These are phyloP conservation scores for Eucalyptus polybractea DNA, from an alignment of 345 rosid genomes.

Conservation along the genomic window DNA sequence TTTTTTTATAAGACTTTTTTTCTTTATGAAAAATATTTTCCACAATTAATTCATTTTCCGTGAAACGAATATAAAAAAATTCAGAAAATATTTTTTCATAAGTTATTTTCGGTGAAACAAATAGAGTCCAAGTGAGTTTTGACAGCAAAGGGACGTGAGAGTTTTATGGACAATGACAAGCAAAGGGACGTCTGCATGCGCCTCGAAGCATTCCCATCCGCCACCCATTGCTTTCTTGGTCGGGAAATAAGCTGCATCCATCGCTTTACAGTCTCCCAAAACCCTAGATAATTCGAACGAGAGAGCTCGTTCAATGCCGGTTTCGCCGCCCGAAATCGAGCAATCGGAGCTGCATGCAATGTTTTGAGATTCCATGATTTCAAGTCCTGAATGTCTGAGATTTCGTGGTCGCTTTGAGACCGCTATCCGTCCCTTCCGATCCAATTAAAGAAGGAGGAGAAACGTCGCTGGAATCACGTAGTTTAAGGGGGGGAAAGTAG, in stretches of 20 bases:
- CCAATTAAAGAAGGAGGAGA: background rate
- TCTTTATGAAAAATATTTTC: too few species aligned
- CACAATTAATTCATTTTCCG: too few species aligned
- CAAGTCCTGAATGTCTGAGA: background rate
- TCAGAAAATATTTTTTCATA: too few species aligned
- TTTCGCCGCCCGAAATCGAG: background rate
- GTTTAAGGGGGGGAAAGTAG: background rate
- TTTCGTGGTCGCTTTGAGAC: background rate
- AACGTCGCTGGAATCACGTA: background rate
- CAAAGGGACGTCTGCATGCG: background rate
- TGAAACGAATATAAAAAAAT: too few species aligned
- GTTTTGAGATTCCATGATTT: background rate
- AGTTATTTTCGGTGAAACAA: rapidly evolving
- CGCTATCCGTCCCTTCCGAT: background rate
- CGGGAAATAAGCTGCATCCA: background rate
- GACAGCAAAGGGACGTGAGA: background rate
- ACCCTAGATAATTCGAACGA: background rate
- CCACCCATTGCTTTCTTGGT: background rate
- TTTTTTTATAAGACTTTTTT: too few species aligned
- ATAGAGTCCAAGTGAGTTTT: too few species aligned
- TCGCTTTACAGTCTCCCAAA: background rate
- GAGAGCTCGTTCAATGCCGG: background rate
- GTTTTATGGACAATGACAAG: background rate
- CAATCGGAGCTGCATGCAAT: background rate
- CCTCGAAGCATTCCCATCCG: background rate